These are phyloP conservation scores for Saitozyma podzolica DNA, from an alignment of 768 basidiomycete genomes.

Conservation along the genomic window DNA sequence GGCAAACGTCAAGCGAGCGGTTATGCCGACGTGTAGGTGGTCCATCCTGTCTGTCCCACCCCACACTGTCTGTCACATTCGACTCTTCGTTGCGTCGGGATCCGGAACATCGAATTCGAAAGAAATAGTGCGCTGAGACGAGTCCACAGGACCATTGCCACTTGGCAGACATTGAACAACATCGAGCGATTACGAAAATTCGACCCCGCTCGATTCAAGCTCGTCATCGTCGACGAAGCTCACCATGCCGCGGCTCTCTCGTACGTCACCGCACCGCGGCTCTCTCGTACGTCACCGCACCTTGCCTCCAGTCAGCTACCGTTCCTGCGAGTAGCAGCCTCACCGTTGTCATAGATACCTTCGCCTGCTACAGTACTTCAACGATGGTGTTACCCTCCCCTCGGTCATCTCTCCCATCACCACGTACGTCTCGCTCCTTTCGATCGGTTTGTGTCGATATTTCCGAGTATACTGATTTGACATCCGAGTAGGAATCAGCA, in stretches of 20 bases:
- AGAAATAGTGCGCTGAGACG: neutral
- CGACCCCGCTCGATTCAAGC: conserved; percentile 65
- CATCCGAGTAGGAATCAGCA: conserved; percentile 2
- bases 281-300: conserved; percentile 85
- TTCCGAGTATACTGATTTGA: neutral
- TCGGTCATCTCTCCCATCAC: conserved; percentile 50
- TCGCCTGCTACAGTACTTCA: conserved; percentile 78
- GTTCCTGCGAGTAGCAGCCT: neutral
- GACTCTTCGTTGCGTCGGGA: conserved; percentile 15
- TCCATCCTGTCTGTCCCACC: neutral
- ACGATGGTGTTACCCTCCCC: conserved; percentile 57
- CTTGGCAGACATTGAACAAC: conserved; percentile 66
- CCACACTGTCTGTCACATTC: neutral
- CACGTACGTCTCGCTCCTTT: conserved; percentile 9
- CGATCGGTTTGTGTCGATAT: neutral
- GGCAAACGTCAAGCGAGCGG: conserved; percentile 74
- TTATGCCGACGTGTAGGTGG: conserved; percentile 74
- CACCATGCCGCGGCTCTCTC: conserved; percentile 93
- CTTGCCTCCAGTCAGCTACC: conserved; percentile 59
- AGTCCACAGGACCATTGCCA: conserved; percentile 43
- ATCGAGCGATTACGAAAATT: conserved; percentile 71
- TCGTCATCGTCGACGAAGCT: conserved; percentile 86
- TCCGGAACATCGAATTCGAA: no score
- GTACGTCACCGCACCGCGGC: conserved; percentile 86
- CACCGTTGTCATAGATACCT: conserved; percentile 63